These are phyloP conservation scores for Stevia rebaudiana DNA, from an alignment of 140 eudicot genomes.

Conservation along the genomic window DNA sequence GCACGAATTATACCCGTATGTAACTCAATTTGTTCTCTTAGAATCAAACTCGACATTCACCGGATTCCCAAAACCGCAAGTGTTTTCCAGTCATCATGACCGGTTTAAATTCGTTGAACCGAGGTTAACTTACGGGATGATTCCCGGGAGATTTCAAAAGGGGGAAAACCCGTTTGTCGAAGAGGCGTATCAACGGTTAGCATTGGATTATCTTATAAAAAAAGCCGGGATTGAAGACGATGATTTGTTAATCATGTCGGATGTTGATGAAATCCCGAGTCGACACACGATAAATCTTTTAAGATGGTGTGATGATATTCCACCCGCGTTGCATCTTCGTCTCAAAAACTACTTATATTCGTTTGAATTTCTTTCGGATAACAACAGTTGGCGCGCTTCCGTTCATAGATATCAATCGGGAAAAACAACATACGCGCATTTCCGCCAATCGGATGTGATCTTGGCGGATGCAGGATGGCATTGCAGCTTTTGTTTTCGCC, in stretches of 20 bases:
- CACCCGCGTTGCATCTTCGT: conserved; percentile 72
- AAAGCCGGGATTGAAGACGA: conserved; percentile 86
- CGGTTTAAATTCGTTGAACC: conserved; percentile 69
- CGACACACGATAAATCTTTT: conserved; percentile 79
- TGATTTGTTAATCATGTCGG: conserved; percentile 86
- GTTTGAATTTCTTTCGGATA: conserved; percentile 72
- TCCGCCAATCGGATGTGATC: conserved; percentile 73
- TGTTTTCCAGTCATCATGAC: conserved; percentile 49
- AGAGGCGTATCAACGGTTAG: conserved; percentile 88
- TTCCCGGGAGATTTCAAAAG: conserved; percentile 60
- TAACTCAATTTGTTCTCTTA: conserved; percentile 70
- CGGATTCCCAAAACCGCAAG: conserved; percentile 64
- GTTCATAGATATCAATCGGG: conserved; percentile 66
- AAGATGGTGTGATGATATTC: conserved; percentile 94
- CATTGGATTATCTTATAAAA: conserved; percentile 68
- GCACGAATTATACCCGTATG: conserved; percentile 78
- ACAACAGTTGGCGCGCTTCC: conserved; percentile 93
- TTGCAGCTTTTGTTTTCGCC: conserved; percentile 91
- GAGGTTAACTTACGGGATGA: conserved; percentile 71
- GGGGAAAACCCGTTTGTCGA: conserved; percentile 89
- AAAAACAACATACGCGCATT: conserved; percentile 76
- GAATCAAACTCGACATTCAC: conserved; percentile 95
- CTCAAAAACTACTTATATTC: conserved; percentile 77
- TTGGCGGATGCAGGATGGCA: conserved; percentile 98
- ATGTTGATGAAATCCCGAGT: conserved; percentile 92